Evolutionary conservation across 2,329 filamentous ascomycete genomes (phyloP).

Genomic region (Pseudocercospora vitis): DNA sequence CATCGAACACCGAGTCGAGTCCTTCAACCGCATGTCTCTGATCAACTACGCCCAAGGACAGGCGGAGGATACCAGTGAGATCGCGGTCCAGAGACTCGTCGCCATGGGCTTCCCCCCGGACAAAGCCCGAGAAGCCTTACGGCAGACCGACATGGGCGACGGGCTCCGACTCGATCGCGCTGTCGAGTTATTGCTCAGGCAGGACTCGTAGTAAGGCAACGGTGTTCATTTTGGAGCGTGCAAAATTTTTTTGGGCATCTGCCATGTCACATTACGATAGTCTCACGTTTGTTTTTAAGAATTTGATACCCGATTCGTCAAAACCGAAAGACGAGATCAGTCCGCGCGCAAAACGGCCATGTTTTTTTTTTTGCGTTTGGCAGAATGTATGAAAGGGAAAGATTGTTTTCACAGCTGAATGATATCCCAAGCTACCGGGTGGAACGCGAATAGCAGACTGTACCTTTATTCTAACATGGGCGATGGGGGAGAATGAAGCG

Average conservation of each 20-base stretch:
- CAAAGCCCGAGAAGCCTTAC: conserved; percentile 58
- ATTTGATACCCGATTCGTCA: too few species aligned
- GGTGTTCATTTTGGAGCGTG: too few species aligned
- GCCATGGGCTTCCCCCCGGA: conserved; percentile 60
- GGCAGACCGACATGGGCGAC: conserved; percentile 60
- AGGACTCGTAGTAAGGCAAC: conserved; percentile 21
- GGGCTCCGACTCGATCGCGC: conserved; percentile 59
- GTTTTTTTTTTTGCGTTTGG: background rate
- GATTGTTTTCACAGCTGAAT: background rate
- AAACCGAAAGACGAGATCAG: background rate
- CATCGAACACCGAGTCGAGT: conserved; percentile 30
- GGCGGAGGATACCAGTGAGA: conserved; percentile 50
- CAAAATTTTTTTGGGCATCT: too few species aligned
- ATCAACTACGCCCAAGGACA: conserved; percentile 16
- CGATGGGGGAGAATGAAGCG: background rate
- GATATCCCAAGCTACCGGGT: background rate
- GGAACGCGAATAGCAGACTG: background rate
- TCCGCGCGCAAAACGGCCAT: too few species aligned
- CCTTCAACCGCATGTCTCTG: conserved; percentile 26
- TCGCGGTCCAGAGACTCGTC: conserved; percentile 58
- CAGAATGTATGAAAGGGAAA: background rate
- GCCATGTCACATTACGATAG: too few species aligned
- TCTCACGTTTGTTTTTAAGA: too few species aligned
- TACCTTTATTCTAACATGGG: too few species aligned
- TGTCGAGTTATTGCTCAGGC: conserved; percentile 54